Base-by-base conservation (phyloP, 129 eudicot genomes). In the Flaveria trinervia region DNA sequence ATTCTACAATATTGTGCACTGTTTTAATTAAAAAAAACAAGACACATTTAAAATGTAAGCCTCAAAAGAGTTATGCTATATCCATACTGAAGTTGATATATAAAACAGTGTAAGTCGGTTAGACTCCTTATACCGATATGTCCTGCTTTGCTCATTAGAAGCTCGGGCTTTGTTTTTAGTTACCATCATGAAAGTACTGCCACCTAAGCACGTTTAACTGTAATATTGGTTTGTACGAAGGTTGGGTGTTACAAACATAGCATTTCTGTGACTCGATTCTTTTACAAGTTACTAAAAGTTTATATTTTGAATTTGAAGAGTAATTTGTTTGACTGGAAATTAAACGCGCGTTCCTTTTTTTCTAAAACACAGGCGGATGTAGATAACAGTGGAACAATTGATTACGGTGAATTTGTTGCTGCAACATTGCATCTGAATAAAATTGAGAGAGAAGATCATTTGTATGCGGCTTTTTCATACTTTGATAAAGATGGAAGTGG, bases 401-500 rank as follows among this genome's bases (percentile, higher is more conserved):
- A 90, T 80, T 90, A 87, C 52, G 90, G 90, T 3, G 96, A 90
- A 70, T 90, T 90, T 71, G 84, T 90, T 18, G 96, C 96, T 25
- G 92, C 96, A 73, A 90, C 96, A 1, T 65, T 90, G 79, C 96
- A 90, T 84, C 79, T 90, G 59, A 88, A 90, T 76, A 90, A 88
- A 77, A 79, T 90, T 33, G 92, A 90, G 62, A 88, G 82, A 78
- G 88, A 90, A 81, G 96, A 90, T 80, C 90, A 88, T 70, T 76
- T 90, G 3, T 86, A 84, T 75, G 92, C 96, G 30, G 96, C 96
- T 11, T 90, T 90, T 84, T 59, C 85, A 10, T 90, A 85, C 77
- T 90, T 88, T 36, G 96, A 90, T 72, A 90, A 87, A 75, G 96
- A 90, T 65, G 96, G 96, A 79, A 90, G 96, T 71, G 96, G 96